Evolutionary conservation across 345 rosid species (phyloP).

Genomic region (Orychophragmus violaceus): DNA sequence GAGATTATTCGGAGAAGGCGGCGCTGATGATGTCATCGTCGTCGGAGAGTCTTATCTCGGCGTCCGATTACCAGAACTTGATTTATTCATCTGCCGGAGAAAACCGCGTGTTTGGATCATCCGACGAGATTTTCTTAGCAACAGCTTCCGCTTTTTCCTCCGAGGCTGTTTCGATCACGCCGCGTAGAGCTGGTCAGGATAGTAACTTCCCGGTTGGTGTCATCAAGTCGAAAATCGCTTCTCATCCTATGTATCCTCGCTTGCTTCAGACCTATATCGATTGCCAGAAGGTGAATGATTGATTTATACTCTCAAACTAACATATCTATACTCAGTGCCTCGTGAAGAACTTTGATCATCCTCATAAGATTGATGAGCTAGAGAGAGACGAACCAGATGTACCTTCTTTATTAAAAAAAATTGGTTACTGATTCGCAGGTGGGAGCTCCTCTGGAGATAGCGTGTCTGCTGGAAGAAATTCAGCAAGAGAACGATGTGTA

Average conservation of each 20-base stretch:
- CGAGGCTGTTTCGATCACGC: too few species aligned
- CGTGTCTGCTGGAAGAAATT: slow-evolving; percentile 54
- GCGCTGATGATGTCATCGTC: slow-evolving; percentile 35
- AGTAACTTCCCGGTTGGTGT: too few species aligned
- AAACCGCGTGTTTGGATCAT: slow-evolving; percentile 37
- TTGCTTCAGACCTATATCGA: slow-evolving; percentile 81
- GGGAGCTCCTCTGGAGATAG: slow-evolving; percentile 79
- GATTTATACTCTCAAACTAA: too few species aligned
- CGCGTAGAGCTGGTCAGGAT: slow-evolving; percentile 32
- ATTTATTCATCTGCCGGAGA: slow-evolving; percentile 41
- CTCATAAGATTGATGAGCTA: too few species aligned
- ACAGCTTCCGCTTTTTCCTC: slow-evolving; percentile 54
- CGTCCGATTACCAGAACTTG: slow-evolving; percentile 42
- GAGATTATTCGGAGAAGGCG: slow-evolving; percentile 43
- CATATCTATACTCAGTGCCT: too few species aligned
- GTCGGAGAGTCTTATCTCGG: slow-evolving; percentile 49
- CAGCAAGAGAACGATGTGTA: slow-evolving; percentile 39
- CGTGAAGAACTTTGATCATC: too few species aligned
- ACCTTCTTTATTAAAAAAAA: too few species aligned
- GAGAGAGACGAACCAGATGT: too few species aligned
- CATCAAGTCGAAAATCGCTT: slow-evolving; percentile 73
- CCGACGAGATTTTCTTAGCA: slow-evolving; percentile 50
- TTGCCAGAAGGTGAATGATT: slow-evolving; percentile 91
- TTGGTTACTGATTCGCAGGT: slow-evolving; percentile 38
- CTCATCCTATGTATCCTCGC: slow-evolving; percentile 81